phyloP scores from a whole-genome alignment of 441 rosid genomes.

The Dalechampia spathulata region DNA sequence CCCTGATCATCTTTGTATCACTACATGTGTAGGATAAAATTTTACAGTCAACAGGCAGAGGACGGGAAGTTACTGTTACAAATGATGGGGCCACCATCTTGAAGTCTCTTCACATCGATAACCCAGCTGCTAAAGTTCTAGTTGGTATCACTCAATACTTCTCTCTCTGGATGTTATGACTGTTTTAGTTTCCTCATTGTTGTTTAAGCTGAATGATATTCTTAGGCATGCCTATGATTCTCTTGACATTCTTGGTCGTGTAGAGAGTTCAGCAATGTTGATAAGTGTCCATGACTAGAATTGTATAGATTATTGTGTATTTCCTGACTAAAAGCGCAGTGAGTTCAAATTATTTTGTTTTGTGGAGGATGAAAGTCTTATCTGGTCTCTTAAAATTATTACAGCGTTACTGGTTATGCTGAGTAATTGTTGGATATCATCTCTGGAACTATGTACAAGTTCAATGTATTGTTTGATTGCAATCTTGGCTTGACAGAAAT shows the following conservation, averaged over 20 bases:
- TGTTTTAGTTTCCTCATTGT: not conserved
- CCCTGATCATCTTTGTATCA: slow-evolving; percentile 5
- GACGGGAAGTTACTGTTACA: slow-evolving; percentile 72
- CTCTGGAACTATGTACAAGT: not conserved
- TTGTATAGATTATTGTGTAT: not conserved
- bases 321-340: too few relatives aligned
- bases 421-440: not conserved
- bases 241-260: not conserved
- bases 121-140: slow-evolving; percentile 95
- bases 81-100: slow-evolving; percentile 97
- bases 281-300: not conserved
- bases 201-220: not conserved
- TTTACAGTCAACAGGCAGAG: slow-evolving; percentile 91
- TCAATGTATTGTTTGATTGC: not conserved
- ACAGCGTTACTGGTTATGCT: not conserved
- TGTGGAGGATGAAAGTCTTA: not conserved
- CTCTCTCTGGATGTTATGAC: too few relatives aligned
- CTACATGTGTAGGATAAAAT: slow-evolving; percentile 66
- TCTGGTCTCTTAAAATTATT: not conserved
- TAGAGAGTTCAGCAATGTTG: not conserved
- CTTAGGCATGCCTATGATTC: not conserved
- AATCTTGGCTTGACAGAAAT: not conserved
- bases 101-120: slow-evolving; percentile 89
- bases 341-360: too few relatives aligned
- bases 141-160: slow-evolving; percentile 45